Conservation (phyloP, 1,284 basidiomycete species). For the Apiotrichum brassicae region DNA sequence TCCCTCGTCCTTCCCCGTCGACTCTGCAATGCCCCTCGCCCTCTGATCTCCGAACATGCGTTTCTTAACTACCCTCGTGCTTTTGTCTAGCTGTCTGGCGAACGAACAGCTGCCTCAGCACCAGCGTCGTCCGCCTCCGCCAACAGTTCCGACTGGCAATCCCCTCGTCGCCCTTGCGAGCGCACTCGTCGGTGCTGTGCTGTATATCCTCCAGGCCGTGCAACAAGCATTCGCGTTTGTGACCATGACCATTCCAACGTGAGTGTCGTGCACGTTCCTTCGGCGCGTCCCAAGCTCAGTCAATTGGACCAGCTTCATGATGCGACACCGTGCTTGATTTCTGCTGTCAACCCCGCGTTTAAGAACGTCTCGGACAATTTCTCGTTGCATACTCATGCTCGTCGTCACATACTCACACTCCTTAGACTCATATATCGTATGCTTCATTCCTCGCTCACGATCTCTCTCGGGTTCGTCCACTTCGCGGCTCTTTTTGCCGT, state of each 20-base stretch:
- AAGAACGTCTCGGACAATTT: no score
- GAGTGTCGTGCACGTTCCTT: slow-evolving; percentile 9
- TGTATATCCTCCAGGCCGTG: slow-evolving; percentile 72
- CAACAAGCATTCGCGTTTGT: slow-evolving; percentile 64
- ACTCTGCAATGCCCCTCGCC: background rate
- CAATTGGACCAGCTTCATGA: background rate
- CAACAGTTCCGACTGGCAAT: slow-evolving; percentile 32
- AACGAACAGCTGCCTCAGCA: background rate
- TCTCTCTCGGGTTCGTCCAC: slow-evolving; percentile 83
- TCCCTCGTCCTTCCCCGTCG: background rate
- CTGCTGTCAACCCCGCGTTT: no score
- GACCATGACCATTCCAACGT: slow-evolving; percentile 71
- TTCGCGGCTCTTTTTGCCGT: slow-evolving; percentile 68
- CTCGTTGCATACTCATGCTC: no score
- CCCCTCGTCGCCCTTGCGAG: slow-evolving; percentile 68
- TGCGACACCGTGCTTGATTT: no score
- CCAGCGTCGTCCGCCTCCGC: slow-evolving; percentile 6
- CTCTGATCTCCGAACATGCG: background rate
- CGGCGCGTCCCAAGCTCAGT: background rate
- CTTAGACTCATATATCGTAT: slow-evolving; percentile 50
- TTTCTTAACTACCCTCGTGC: background rate
- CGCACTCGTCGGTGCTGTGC: slow-evolving; percentile 74
- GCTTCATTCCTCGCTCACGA: slow-evolving; percentile 80
- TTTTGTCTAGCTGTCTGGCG: background rate
- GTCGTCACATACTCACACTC: no score